Percentiles rank a stretch among this genome's conserved stretches.
phyloP scores from a whole-genome alignment of 176 grass and related monocot genomes.

The Rhynchospora breviuscula region DNA sequence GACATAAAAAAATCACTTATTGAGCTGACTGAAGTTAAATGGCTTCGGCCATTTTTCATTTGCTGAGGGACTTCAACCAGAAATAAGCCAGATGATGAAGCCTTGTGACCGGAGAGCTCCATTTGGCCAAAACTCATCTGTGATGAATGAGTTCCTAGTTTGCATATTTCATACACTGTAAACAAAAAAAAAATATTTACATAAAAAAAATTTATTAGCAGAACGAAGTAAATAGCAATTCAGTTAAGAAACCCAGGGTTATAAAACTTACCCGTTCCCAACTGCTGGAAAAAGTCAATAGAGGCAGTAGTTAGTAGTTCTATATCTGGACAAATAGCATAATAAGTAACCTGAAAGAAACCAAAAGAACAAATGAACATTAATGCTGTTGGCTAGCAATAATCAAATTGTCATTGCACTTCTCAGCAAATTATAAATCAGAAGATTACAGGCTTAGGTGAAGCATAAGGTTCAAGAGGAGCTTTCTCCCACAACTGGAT shows the following conservation, averaged over 20 bases:
- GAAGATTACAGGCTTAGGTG: constrained; percentile 69
- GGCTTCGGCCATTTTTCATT: constrained; percentile 51
- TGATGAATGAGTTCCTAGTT: constrained; percentile 76
- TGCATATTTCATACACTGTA: constrained; percentile 94
- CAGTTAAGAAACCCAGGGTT: constrained; percentile 1
- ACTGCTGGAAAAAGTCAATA: constrained; percentile 76
- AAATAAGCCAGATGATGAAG: constrained; percentile 72
- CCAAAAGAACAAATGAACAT: constrained; percentile 1
- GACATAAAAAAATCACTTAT: constrained; percentile 61
- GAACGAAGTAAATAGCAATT: constrained; percentile 11
- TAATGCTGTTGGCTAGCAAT: constrained; percentile 14
- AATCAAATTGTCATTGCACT: background rate
- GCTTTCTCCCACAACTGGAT: constrained; percentile 89
- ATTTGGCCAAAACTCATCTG: constrained; percentile 60
- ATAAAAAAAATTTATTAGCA: constrained; percentile 6
- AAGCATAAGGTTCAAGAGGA: constrained; percentile 96
- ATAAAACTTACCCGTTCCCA: constrained; percentile 66
- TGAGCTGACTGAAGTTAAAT: constrained; percentile 58
- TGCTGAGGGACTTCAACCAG: constrained; percentile 81
- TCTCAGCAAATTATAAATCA: constrained; percentile 3
- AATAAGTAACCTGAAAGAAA: constrained; percentile 74
- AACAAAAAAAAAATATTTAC: constrained; percentile 9
- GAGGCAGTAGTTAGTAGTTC: constrained; percentile 76
- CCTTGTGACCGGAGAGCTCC: constrained; percentile 54
- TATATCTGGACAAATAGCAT: constrained; percentile 86